Percentiles rank a stretch among this genome's conserved stretches.
phyloP scores from a whole-genome alignment of 495 filamentous ascomycete species.

The Tuber indicum region DNA sequence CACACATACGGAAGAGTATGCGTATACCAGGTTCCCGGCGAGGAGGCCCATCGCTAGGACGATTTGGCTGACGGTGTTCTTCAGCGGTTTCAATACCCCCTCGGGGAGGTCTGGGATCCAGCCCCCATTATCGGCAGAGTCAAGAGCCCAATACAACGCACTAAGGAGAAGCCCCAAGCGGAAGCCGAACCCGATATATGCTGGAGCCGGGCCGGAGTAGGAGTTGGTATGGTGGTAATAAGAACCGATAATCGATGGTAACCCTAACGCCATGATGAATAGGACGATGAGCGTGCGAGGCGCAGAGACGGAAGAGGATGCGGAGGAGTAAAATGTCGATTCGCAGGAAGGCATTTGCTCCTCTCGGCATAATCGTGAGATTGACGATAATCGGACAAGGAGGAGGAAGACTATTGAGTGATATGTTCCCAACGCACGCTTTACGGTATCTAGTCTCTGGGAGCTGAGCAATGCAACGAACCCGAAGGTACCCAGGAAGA shows the following conservation, averaged over 20 bases:
- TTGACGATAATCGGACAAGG: constrained; percentile 72
- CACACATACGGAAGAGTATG: constrained; percentile 69
- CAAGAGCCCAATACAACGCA: constrained; percentile 80
- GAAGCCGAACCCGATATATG: constrained; percentile 78
- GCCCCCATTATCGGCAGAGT: constrained; percentile 80
- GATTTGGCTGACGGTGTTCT: constrained; percentile 67
- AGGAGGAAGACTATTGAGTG: constrained; percentile 78
- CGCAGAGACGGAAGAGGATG: constrained; percentile 84
- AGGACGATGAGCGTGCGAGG: constrained; percentile 83
- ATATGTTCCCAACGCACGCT: constrained; percentile 67
- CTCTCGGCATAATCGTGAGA: constrained; percentile 90
- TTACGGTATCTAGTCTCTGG: constrained; percentile 56
- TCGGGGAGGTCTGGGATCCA: constrained; percentile 62
- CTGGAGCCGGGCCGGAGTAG: constrained; percentile 72
- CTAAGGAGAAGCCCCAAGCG: constrained; percentile 66
- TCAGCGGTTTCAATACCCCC: constrained; percentile 63
- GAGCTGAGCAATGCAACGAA: constrained; percentile 64
- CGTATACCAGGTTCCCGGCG: constrained; percentile 63
- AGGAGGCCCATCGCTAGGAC: constrained; percentile 62
- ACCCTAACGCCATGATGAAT: constrained; percentile 60
- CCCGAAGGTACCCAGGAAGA: constrained; percentile 85
- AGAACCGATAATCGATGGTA: constrained; percentile 70
- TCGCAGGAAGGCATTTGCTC: constrained; percentile 97
- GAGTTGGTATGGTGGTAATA: constrained; percentile 72
- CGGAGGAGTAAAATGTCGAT: constrained; percentile 91